Evolutionary conservation across 225 moss, liverwort and hornwort genomes (phyloP).

Genomic region (Climacium dendroides): DNA sequence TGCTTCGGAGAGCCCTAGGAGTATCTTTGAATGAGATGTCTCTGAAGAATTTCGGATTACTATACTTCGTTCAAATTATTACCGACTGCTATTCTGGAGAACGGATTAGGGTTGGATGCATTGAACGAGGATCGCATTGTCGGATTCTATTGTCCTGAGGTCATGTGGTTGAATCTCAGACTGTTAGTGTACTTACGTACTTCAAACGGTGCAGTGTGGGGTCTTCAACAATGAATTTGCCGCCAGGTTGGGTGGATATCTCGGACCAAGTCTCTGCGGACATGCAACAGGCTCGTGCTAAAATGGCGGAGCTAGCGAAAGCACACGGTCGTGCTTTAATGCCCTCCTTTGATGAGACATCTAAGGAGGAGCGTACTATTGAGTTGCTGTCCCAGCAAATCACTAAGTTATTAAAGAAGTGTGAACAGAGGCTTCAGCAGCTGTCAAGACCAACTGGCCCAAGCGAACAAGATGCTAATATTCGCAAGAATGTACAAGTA

Average conservation of each 20-base stretch:
- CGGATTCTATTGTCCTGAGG: neutral
- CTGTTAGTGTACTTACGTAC: neutral
- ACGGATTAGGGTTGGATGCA: neutral
- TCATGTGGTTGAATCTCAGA: neutral
- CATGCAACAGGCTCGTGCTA: constrained; percentile 66
- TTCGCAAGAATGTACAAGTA: constrained; percentile 98
- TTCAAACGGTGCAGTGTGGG: constrained; percentile 67
- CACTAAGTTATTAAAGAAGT: constrained; percentile 79
- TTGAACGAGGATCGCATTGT: neutral
- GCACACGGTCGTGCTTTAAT: constrained; percentile 89
- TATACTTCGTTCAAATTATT: neutral
- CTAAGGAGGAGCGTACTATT: constrained; percentile 76
- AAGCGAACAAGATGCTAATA: constrained; percentile 84
- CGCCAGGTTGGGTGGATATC: constrained; percentile 98
- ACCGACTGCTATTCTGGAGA: neutral
- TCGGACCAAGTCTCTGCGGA: constrained; percentile 93
- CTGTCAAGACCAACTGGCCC: constrained; percentile 71
- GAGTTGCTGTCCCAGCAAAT: constrained; percentile 78
- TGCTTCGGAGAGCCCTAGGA: neutral
- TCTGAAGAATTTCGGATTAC: neutral
- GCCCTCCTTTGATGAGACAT: constrained; percentile 93
- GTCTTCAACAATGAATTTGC: constrained; percentile 78
- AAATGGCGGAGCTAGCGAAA: constrained; percentile 94
- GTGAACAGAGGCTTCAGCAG: constrained; percentile 88
- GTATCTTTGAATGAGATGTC: neutral